Percentiles rank a stretch among this genome's conserved stretches.
phyloP scores from a whole-genome alignment of 495 filamentous ascomycete genomes.

The Aspergillus baeticus region DNA sequence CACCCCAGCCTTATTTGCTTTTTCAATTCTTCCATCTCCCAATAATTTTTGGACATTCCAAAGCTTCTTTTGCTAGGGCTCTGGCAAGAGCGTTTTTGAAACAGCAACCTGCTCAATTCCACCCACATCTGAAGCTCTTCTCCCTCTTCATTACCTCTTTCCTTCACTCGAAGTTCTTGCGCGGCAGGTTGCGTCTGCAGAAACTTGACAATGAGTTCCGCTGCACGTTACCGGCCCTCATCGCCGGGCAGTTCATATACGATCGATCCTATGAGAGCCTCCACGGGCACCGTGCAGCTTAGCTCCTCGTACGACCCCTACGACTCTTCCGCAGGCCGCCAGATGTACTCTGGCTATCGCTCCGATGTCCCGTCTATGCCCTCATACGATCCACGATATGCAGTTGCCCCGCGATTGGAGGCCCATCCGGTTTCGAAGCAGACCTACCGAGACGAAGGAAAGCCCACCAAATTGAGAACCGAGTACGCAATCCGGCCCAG shows the following conservation, averaged over 20 bases:
- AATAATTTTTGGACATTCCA: not conserved
- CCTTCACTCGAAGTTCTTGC: conserved; percentile 2
- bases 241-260: conserved; percentile 38
- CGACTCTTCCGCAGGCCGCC: conserved; percentile 25
- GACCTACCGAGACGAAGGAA: conserved; percentile 32
- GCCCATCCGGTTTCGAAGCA: conserved; percentile 36
- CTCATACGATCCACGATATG: conserved; percentile 29
- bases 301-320: conserved; percentile 38
- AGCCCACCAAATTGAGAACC: conserved; percentile 37
- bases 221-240: conserved; percentile 28
- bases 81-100: not conserved
- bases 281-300: conserved; percentile 45
- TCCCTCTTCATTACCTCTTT: conserved; percentile 3
- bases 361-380: conserved; percentile 33
- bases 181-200: conserved; percentile 8
- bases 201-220: conserved; percentile 20
- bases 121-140: not conserved
- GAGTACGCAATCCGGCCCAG: conserved; percentile 43
- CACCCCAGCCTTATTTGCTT: conserved; percentile 4
- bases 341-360: conserved; percentile 34
- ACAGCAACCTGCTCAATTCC: not conserved
- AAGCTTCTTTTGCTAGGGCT: not conserved
- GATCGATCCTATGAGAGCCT: conserved; percentile 45
- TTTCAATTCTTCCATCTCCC: conserved; percentile 9
- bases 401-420: conserved; percentile 31